A percentile compares a stretch with the other conserved stretches of the same genome.
Conservation (phyloP, 1,284 basidiomycete genomes). For the Trametes polyzona region DNA sequence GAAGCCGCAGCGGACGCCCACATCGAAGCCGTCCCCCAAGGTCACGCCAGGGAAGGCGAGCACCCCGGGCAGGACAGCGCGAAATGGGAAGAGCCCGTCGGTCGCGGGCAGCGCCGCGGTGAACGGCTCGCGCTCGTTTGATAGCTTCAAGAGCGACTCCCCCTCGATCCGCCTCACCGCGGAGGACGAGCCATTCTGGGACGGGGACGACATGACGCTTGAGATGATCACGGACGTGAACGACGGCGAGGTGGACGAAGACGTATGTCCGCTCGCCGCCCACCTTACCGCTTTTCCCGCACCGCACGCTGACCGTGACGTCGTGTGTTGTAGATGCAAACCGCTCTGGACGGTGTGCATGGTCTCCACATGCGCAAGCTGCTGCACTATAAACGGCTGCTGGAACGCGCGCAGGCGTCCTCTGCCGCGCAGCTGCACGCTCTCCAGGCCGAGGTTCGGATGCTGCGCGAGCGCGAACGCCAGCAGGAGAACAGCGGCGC, state of each 20-base stretch:
- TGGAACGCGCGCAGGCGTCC: conserved; percentile 76
- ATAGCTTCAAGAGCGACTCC: conserved; percentile 19
- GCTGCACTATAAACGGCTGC: conserved; percentile 72
- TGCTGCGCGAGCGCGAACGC: conserved; percentile 50
- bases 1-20: conserved; percentile 25
- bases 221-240: conserved; percentile 73
- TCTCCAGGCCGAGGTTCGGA: conserved; percentile 70
- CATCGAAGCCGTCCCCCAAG: conserved; percentile 25
- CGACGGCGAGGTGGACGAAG: conserved; percentile 71
- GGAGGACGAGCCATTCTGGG: conserved; percentile 38
- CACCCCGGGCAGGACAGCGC: conserved; percentile 20
- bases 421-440: conserved; percentile 80
- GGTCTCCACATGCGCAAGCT: conserved; percentile 65
- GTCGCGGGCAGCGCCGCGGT: conserved; percentile 6
- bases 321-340: conserved; percentile 51
- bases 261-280: conserved; percentile 43
- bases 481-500: conserved; percentile 31
- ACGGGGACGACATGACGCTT: conserved; percentile 50
- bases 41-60: conserved; percentile 14
- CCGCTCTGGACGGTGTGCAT: conserved; percentile 57
- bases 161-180: conserved; percentile 21
- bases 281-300: too few relatives aligned
- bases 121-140: conserved; percentile 18
- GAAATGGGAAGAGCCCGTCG: conserved; percentile 20
- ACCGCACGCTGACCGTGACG: conserved; percentile 5